Conservation (phyloP, 2,329 filamentous ascomycete genomes). For the Exserohilum rostratum region DNA sequence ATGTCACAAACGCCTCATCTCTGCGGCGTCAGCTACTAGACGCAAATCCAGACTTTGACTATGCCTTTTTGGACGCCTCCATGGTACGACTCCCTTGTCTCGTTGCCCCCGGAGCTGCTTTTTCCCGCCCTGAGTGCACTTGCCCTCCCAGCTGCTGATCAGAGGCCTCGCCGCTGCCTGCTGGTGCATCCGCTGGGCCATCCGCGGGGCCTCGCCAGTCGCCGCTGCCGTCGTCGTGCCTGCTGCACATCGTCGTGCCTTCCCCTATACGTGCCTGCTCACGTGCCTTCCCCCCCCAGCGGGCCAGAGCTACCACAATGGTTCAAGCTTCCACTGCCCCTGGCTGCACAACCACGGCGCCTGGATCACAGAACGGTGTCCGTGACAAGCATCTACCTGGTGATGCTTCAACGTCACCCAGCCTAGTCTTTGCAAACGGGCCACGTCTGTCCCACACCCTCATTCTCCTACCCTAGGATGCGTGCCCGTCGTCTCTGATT, state of each 20-base stretch:
- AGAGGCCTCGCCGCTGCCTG: too few relatives aligned
- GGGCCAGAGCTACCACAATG: not conserved
- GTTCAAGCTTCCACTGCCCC: not conserved
- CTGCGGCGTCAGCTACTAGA: constrained; percentile 83
- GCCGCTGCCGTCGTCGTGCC: too few relatives aligned
- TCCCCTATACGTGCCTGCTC: too few relatives aligned
- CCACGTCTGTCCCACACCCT: not conserved
- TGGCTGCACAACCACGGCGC: not conserved
- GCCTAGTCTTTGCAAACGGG: not conserved
- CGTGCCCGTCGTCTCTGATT: not conserved
- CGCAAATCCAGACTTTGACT: constrained; percentile 85
- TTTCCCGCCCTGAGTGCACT: not conserved
- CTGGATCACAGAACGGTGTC: not conserved
- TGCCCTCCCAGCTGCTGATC: not conserved
- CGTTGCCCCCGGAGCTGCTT: constrained; percentile 9
- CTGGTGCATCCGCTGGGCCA: too few relatives aligned
- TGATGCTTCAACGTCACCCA: not conserved
- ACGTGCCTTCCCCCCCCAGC: not conserved
- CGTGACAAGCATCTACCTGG: not conserved
- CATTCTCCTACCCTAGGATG: not conserved
- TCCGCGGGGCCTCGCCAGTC: too few relatives aligned
- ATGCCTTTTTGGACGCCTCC: constrained; percentile 88
- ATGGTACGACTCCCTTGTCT: constrained; percentile 58
- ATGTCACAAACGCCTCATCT: constrained; percentile 77
- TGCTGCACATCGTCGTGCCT: too few relatives aligned